Base-by-base conservation (phyloP, 192 early-diverging fungal species). In the Lobosporangium transversale region DNA sequence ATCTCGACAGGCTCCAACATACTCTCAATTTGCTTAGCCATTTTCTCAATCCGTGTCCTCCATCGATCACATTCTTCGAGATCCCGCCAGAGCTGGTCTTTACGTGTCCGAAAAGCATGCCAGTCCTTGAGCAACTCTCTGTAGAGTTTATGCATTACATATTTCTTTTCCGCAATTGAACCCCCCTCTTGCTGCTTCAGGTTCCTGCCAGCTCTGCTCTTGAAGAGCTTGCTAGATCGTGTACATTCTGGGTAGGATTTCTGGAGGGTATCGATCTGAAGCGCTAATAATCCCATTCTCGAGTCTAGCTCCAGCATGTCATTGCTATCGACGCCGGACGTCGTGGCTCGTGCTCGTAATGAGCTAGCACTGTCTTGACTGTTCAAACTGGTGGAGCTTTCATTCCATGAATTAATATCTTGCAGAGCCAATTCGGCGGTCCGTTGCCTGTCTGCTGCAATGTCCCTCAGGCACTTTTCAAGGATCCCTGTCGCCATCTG, bases 1-100 rank as follows among this genome's bases (percentile, higher is more conserved):
- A 76, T 58, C 53, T 76, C 73, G 14, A 76, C 73, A 30, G 73
- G 73, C 23, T 76, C 73, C 29, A 76, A 43, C 73, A 76, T 76
- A 11, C 58, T 44, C 40, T 76, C 73, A 40, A 76, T 76, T 51
- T 76, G 73, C 23, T 53, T 65, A 18, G 73, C 73, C 73, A 76
- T 66, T 58, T 76, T 76, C 36, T 76, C 73, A 14, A 76, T 62
- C 35, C 65, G 30, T 32, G 64, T 55, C 8, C 73, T 50, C 73
- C 73, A 76, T 17, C 73, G 64, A 44, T 67, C 73, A 30, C 64
- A 76, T 35, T 76, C 73, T 29, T 67, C 64, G 0, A 76, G 43
- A 29, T 67, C 73, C 10, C 59, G 20, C 73, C 73, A 76, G 37
- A 76, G 73, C 43, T 76, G 73, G 14, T 76, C 73, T 18, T 61